Conservation (phyloP, 2,329 filamentous ascomycete genomes). For the Orbilia ellipsospora region DNA sequence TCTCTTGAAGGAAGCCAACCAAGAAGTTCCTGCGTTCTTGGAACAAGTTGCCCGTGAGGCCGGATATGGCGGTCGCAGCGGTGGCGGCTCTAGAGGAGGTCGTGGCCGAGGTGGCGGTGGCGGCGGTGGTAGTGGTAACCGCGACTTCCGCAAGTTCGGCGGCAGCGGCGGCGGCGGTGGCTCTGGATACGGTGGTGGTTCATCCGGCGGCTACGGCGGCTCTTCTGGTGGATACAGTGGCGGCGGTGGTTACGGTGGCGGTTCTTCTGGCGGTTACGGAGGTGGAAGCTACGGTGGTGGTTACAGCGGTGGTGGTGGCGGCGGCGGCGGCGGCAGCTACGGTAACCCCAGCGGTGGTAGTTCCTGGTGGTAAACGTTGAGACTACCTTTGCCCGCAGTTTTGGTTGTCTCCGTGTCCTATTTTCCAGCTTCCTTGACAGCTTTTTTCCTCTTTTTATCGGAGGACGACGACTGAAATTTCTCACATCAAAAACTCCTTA, state of each 20-base stretch:
- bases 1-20: conserved; percentile 98
- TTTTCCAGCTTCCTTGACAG: background rate
- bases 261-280: conserved; percentile 61
- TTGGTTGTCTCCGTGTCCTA: conserved; percentile 36
- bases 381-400: conserved; percentile 32
- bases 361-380: conserved; percentile 73
- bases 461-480: conserved; percentile 30
- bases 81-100: conserved; percentile 60
- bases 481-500: conserved; percentile 44
- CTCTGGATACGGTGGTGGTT: conserved; percentile 63
- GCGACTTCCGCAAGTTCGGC: conserved; percentile 87
- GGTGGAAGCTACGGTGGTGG: conserved; percentile 63
- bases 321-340: conserved; percentile 65
- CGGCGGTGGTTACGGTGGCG: conserved; percentile 58
- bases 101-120: conserved; percentile 71
- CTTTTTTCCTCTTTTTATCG: background rate
- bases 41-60: conserved; percentile 98
- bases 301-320: conserved; percentile 62
- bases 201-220: conserved; percentile 63
- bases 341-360: conserved; percentile 76
- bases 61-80: conserved; percentile 75
- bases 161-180: conserved; percentile 68
- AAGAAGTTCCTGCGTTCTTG: conserved; percentile 92
- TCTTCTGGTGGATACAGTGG: conserved; percentile 63
- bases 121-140: conserved; percentile 73